Base-by-base conservation (phyloP, 495 filamentous ascomycete genomes). In the Trichoderma reesei region DNA sequence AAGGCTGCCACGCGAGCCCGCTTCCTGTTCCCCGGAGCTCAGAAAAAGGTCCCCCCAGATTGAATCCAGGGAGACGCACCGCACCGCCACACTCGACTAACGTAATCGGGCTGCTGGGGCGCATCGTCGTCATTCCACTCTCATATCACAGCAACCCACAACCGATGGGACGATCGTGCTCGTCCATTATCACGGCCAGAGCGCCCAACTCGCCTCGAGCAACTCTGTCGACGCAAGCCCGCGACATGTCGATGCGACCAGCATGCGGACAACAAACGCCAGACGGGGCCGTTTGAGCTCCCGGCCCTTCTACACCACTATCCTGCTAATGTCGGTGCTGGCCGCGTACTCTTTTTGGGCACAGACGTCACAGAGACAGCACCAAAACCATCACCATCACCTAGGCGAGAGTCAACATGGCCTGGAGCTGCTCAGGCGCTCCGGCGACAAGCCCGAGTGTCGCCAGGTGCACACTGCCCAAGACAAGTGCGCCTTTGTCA, bases 401-500 rank as follows among this genome's bases (percentile, higher is more conserved):
- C 26, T 16, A 20, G 11, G 36, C 14, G 44, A 38, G 2, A 36
- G 3, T n/a, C 33, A 41, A 4, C 37, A 34, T 18, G 5, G 13
- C 33, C 61, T 65, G 16, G 37, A 65, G 36, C 61, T 42, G 33
- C 62, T 63, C 65, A 7, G 56, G 56, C 10, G 63, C 33, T 18
- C 59, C 70, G 18, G 33, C 60, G 68, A 67, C 16, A 64, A 68
- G 11, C 64, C 70, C 56, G 79, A 96, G 81, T 99, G 95, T 68
- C 90, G 87, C 44, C 74, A 87, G 5, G 91, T 98, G 61, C 91
- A 94, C 70, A 71, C 83, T 51, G 87, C 85, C 48, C 69, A 77
- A 64, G 85, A 97, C 74, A 85, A 96, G 77, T 99, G 95, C 78
- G 86, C 86, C 63, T 99, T 92, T 74, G 82, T 97, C 63, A 82